These are phyloP conservation scores for Phytophthora aleatoria DNA, from an alignment of 352 stramenopile species.

Conservation along the genomic window DNA sequence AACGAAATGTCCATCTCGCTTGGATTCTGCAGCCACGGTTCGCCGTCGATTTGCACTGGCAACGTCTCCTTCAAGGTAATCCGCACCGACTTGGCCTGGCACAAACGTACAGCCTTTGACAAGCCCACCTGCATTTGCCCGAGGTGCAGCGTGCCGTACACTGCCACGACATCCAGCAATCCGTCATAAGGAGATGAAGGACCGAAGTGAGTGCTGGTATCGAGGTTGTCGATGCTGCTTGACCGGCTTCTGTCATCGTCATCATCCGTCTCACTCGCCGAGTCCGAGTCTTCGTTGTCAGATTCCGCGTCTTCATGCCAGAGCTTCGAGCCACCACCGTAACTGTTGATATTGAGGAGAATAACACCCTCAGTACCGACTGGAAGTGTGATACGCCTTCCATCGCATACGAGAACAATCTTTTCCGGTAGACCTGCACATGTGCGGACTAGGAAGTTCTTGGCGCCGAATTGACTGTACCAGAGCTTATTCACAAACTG, in stretches of 20 bases:
- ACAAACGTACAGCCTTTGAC: constrained; percentile 79
- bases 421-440: constrained; percentile 80
- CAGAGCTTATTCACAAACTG: constrained; percentile 93
- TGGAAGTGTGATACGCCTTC: constrained; percentile 68
- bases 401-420: constrained; percentile 83
- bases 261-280: constrained; percentile 45
- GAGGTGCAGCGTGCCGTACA: constrained; percentile 93
- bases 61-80: constrained; percentile 67
- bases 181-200: constrained; percentile 88
- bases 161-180: constrained; percentile 92
- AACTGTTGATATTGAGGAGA: constrained; percentile 90
- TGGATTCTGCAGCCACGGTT: constrained; percentile 92
- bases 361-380: constrained; percentile 86
- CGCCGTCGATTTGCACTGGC: constrained; percentile 94
- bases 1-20: constrained; percentile 85
- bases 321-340: constrained; percentile 85
- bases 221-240: constrained; percentile 32
- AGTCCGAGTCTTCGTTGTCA: constrained; percentile 58
- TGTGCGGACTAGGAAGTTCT: constrained; percentile 87
- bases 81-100: constrained; percentile 68
- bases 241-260: constrained; percentile 41
- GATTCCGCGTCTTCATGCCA: constrained; percentile 86
- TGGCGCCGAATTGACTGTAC: constrained; percentile 89
- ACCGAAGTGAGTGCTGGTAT: constrained; percentile 39
- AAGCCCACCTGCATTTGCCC: constrained; percentile 93